Percentiles rank a stretch among this genome's conserved stretches.
Evolutionary conservation across 1,284 basidiomycete species (phyloP).

Genomic region (Ganoderma lucidum): DNA sequence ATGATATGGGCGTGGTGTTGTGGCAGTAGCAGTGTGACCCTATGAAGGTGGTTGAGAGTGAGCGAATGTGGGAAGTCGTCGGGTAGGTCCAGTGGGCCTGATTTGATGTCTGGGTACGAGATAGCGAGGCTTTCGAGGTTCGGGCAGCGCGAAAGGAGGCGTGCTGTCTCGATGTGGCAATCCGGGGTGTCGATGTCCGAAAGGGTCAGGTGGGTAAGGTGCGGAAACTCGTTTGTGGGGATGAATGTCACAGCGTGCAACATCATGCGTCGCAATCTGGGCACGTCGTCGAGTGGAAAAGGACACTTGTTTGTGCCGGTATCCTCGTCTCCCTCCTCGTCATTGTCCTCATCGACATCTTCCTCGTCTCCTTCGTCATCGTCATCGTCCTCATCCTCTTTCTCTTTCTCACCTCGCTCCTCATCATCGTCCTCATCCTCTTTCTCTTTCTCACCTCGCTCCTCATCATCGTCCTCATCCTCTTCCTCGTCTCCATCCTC

Average conservation of each 20-base stretch:
- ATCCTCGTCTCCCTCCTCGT: no score
- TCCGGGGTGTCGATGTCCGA: neutral
- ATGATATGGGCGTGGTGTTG: neutral
- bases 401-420: no score
- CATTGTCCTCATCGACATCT: no score
- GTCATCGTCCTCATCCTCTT: neutral
- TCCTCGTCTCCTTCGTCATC: neutral
- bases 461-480: no score
- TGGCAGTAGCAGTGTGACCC: neutral
- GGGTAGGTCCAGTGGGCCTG: neutral
- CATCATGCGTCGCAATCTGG: neutral
- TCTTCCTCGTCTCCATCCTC: neutral
- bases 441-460: no score
- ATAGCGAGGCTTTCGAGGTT: constrained; percentile 3
- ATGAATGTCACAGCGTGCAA: neutral
- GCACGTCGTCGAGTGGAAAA: neutral
- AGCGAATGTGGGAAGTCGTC: neutral
- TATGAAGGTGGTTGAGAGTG: neutral
- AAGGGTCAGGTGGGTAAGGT: neutral
- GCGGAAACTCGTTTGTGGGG: neutral
- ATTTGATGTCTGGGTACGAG: neutral
- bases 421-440: no score
- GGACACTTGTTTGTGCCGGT: neutral
- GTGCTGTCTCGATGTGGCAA: neutral
- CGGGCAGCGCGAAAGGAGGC: neutral